Evolutionary conservation across 164 flowering plant species (phyloP).

Genomic region (Amborella trichopoda): DNA sequence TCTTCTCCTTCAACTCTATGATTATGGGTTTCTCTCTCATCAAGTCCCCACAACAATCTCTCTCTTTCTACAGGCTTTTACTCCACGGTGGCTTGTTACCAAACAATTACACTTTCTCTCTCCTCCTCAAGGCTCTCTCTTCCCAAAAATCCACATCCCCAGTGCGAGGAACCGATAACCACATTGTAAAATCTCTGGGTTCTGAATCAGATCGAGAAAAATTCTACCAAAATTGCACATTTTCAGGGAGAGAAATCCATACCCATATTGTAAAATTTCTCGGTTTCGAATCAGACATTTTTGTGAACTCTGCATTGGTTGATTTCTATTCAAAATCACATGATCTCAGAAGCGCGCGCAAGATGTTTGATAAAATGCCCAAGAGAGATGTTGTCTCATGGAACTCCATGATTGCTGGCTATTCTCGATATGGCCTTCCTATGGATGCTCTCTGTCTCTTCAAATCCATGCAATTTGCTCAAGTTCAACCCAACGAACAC

Average conservation of each 20-base stretch:
- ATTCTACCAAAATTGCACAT: too few species aligned
- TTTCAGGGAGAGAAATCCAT: too few species aligned
- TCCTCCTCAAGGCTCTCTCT: background rate
- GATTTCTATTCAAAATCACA: conserved; percentile 10
- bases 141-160: too few species aligned
- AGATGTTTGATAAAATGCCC: conserved; percentile 10
- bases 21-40: background rate
- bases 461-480: conserved; percentile 13
- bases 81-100: background rate
- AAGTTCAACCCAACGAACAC: conserved; percentile 8
- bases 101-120: background rate
- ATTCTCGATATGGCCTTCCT: conserved; percentile 8
- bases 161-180: too few species aligned
- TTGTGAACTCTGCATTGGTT: conserved; percentile 8
- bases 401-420: conserved; percentile 19
- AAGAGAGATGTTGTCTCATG: conserved; percentile 14
- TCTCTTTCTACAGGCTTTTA: background rate
- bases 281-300: conserved; percentile 8
- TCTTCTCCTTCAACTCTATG: background rate
- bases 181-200: too few species aligned
- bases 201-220: too few species aligned
- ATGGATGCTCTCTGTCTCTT: conserved; percentile 11
- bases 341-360: conserved; percentile 3
- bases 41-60: background rate
- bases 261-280: background rate